phyloP scores from a whole-genome alignment of 495 filamentous ascomycete genomes.

The Apodospora peruviana region DNA sequence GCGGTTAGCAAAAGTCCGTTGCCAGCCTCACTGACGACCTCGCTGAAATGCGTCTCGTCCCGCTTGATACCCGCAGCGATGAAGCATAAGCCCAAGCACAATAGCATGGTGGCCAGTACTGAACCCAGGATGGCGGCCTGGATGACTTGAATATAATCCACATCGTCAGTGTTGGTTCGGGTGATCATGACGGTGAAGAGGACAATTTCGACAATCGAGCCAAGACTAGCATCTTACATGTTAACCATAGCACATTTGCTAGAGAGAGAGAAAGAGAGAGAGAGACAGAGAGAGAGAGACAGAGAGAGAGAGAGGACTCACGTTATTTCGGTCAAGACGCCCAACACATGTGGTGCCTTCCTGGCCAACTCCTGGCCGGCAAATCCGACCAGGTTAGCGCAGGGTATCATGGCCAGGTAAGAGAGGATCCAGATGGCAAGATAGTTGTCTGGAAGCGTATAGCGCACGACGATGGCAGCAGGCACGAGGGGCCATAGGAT shows the following conservation, averaged over 20 bases:
- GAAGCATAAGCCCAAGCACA: slow-evolving; percentile 50
- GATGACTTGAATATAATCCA: slow-evolving; percentile 63
- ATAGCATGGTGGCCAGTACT: slow-evolving; percentile 33
- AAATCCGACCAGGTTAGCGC: slow-evolving; percentile 83
- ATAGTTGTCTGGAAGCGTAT: slow-evolving; percentile 39
- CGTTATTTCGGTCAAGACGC: slow-evolving; percentile 71
- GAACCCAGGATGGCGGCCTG: slow-evolving; percentile 39
- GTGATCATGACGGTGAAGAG: slow-evolving; percentile 70
- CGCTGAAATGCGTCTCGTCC: slow-evolving; percentile 63
- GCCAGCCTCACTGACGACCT: slow-evolving; percentile 74
- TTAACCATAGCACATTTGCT: neutral
- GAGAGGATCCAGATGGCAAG: slow-evolving; percentile 36
- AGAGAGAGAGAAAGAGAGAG: neutral
- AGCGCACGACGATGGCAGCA: slow-evolving; percentile 44
- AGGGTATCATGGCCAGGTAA: slow-evolving; percentile 70
- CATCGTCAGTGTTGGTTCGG: neutral
- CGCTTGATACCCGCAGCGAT: slow-evolving; percentile 65
- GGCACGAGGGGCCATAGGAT: slow-evolving; percentile 52
- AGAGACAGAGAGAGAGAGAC: neutral
- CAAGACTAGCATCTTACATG: slow-evolving; percentile 35
- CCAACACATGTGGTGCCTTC: slow-evolving; percentile 72
- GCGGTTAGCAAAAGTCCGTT: slow-evolving; percentile 76
- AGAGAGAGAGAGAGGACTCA: slow-evolving; percentile 11
- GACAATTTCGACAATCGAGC: slow-evolving; percentile 75
- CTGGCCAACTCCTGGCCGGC: slow-evolving; percentile 74